These are phyloP conservation scores for Aspergillus sclerotiicarbonarius DNA, from an alignment of 495 filamentous ascomycete genomes.

Conservation along the genomic window DNA sequence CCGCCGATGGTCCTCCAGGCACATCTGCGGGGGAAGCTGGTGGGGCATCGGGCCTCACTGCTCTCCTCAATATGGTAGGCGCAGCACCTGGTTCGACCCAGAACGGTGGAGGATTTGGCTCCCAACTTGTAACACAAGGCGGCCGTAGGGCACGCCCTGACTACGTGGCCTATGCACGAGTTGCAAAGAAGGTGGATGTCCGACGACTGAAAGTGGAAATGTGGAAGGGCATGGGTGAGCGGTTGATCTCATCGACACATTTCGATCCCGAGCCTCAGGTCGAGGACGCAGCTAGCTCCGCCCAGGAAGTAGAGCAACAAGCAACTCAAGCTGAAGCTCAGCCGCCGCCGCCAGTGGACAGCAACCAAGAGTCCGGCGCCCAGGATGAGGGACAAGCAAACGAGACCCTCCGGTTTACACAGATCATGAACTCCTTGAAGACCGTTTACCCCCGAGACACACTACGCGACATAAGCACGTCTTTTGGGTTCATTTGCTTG, in stretches of 20 bases:
- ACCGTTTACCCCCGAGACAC: constrained; percentile 76
- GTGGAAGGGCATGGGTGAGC: constrained; percentile 79
- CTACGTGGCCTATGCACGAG: constrained; percentile 93
- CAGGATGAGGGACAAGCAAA: constrained; percentile 30
- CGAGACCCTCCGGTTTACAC: constrained; percentile 74
- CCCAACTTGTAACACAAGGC: constrained; percentile 85
- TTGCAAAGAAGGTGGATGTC: constrained; percentile 99
- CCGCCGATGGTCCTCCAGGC: constrained; percentile 43
- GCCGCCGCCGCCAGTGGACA: constrained; percentile 30
- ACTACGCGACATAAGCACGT: constrained; percentile 94
- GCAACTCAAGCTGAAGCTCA: constrained; percentile 32
- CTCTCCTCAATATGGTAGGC: constrained; percentile 43
- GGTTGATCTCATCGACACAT: constrained; percentile 36
- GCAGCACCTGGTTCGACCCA: constrained; percentile 35
- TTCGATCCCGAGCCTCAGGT: constrained; percentile 33
- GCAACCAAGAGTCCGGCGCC: constrained; percentile 15
- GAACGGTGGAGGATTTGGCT: constrained; percentile 70
- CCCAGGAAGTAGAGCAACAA: constrained; percentile 22
- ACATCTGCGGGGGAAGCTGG: constrained; percentile 37
- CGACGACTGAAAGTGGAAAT: constrained; percentile 91
- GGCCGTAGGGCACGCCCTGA: constrained; percentile 79
- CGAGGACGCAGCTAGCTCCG: constrained; percentile 20
- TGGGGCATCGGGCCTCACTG: constrained; percentile 38
- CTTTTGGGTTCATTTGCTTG: constrained; percentile 94
- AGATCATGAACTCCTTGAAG: constrained; percentile 85